Evolutionary conservation across 2,329 filamentous ascomycete species (phyloP).

Genomic region (Aspergillus uvarum): DNA sequence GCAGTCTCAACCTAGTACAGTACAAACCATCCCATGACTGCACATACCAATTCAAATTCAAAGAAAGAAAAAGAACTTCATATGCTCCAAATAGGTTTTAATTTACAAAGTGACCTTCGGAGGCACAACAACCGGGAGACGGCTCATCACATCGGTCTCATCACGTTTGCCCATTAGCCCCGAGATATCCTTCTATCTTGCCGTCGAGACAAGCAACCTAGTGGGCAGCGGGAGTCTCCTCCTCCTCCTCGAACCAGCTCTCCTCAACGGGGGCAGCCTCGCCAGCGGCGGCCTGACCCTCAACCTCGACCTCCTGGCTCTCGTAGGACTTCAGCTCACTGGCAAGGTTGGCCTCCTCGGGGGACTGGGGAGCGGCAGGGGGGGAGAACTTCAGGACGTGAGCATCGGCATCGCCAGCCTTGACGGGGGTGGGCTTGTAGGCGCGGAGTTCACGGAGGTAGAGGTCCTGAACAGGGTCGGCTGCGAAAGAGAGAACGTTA

Average conservation of each 20-base stretch:
- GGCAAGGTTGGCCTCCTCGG: slow-evolving; percentile 91
- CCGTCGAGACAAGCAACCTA: slow-evolving; percentile 32
- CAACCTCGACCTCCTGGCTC: slow-evolving; percentile 87
- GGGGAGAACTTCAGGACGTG: slow-evolving; percentile 84
- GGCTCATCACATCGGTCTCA: slow-evolving; percentile 24
- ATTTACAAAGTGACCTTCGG: slow-evolving; percentile 28
- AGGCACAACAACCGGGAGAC: slow-evolving; percentile 18
- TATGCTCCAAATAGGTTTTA: slow-evolving; percentile 29
- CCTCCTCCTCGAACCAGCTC: slow-evolving; percentile 81
- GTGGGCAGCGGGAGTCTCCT: slow-evolving; percentile 49
- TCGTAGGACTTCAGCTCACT: slow-evolving; percentile 93
- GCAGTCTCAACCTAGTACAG: not conserved
- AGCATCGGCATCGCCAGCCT: slow-evolving; percentile 82
- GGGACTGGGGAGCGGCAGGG: slow-evolving; percentile 79
- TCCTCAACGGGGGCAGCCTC: slow-evolving; percentile 62
- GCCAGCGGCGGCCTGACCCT: slow-evolving; percentile 71
- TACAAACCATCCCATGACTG: not conserved
- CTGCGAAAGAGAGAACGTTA: slow-evolving; percentile 50
- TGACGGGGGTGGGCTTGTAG: slow-evolving; percentile 84
- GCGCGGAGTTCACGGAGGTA: slow-evolving; percentile 94
- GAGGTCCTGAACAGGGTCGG: slow-evolving; percentile 95
- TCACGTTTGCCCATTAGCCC: slow-evolving; percentile 26
- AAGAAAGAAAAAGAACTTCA: slow-evolving; percentile 20
- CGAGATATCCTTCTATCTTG: slow-evolving; percentile 29
- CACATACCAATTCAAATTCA: slow-evolving; percentile 1